Evolutionary conservation across 768 basidiomycete genomes (phyloP), one percentile per base, ranked within the genome.

Genomic region (Naganishia onofrii): DNA sequence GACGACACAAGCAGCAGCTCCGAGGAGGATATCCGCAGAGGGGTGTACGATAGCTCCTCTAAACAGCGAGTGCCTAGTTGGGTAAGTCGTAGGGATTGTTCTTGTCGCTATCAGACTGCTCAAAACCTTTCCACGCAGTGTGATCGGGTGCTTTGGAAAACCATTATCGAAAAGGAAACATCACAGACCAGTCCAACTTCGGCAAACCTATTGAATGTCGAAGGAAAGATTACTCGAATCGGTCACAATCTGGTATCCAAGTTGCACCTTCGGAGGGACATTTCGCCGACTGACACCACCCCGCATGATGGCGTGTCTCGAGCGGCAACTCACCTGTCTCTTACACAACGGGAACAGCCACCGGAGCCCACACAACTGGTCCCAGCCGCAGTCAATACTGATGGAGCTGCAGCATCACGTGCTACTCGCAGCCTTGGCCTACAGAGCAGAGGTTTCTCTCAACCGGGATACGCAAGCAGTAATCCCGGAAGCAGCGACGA

Each of bases 51-150:
- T 66, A 76, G 73, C 29, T 78, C 77, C 6, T 78, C 79, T 57
- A 81, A 81, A 70, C 78, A 81, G 66, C 66, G 80, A 29, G 80
- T 81, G 0, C 80, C 80, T 0, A 81, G 80, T 68, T 81, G 80
- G 79, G 79, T 80, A 51, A 73, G 79, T 73, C 3, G 1, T n/a
- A 28, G 42, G 21, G 21, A 12, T 58, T 5, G 53, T 53, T 5
- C 17, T 32, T 36, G 6, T 19, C 34, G 28, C 46, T 7, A 3
- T 19, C 19, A 17, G 31, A 44, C 28, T 44, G 36, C 46, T 23
- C 21, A n/a, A 32, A 51, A 72, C 48, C 55, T 34, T 17, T 1
- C 9, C 7, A n/a, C 29, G n/a, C 65, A 80, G 79, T 81, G 80
- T 67, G 80, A 81, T 67, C 70, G 80, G 28, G 80, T 81, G 4